phyloP scores from a whole-genome alignment of 768 basidiomycete species.

The Leucocoprinus sp. region DNA sequence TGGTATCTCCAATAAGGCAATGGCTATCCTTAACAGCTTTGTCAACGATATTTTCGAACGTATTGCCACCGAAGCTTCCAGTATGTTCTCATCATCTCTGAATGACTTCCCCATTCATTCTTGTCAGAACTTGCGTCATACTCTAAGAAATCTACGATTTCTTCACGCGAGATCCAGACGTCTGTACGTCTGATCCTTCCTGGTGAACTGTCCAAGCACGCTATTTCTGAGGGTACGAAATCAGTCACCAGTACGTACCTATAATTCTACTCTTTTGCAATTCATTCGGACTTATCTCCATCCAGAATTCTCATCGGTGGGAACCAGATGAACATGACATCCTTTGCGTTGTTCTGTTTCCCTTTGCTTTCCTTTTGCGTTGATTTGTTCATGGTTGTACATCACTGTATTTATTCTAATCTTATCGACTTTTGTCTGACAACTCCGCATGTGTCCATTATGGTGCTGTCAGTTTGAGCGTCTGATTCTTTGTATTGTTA shows the following conservation, averaged over 20 bases:
- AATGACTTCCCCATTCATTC: constrained; percentile 5
- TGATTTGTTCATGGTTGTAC: constrained; percentile 14
- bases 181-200: constrained; percentile 92
- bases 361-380: constrained; percentile 6
- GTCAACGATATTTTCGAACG: constrained; percentile 95
- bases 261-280: not conserved
- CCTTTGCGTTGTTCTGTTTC: constrained; percentile 1
- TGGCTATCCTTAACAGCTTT: constrained; percentile 88
- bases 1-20: constrained; percentile 96
- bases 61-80: constrained; percentile 83
- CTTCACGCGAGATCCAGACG: constrained; percentile 97
- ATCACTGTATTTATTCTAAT: constrained; percentile 15
- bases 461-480: constrained; percentile 1
- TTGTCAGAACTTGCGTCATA: constrained; percentile 84
- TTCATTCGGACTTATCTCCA: not conserved
- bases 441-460: not conserved
- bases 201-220: constrained; percentile 97
- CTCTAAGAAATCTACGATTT: constrained; percentile 99
- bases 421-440: not conserved
- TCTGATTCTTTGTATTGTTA: too few species aligned
- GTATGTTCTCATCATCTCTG: constrained; percentile 30
- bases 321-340: constrained; percentile 11
- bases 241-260: constrained; percentile 42
- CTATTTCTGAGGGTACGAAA: constrained; percentile 87
- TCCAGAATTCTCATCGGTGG: constrained; percentile 16